These are phyloP conservation scores for Lactarius sanguifluus DNA, from an alignment of 768 basidiomycete species.

Conservation along the genomic window DNA sequence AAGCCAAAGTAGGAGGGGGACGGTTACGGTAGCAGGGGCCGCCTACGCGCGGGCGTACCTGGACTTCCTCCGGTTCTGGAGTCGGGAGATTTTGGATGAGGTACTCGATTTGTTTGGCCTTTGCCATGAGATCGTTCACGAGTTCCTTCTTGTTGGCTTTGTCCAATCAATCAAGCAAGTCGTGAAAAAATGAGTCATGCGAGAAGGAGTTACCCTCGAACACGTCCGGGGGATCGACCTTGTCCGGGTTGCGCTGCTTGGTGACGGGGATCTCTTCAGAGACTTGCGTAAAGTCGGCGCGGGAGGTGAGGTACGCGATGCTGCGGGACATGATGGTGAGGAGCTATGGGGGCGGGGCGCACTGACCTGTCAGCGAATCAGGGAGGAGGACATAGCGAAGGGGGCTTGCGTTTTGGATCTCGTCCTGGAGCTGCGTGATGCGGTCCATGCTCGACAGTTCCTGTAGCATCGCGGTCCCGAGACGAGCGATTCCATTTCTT, in stretches of 20 bases:
- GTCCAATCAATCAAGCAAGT: background rate
- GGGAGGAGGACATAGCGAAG: background rate
- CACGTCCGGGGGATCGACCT: conserved; percentile 67
- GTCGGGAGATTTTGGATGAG: conserved; percentile 78
- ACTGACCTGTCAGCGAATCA: background rate
- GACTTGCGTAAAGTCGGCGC: conserved; percentile 76
- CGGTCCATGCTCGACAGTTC: conserved; percentile 94
- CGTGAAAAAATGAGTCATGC: background rate
- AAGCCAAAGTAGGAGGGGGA: too few relatives aligned
- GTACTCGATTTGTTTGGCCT: conserved; percentile 87
- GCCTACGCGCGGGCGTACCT: conserved; percentile 44
- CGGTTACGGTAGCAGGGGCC: background rate
- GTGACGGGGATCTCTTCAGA: conserved; percentile 81
- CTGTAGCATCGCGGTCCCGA: conserved; percentile 78
- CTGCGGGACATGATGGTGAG: conserved; percentile 86
- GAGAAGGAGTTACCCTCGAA: conserved; percentile 60
- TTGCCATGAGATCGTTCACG: conserved; percentile 76
- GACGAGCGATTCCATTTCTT: conserved; percentile 13
- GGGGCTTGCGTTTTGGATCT: conserved; percentile 73
- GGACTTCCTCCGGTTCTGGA: conserved; percentile 74
- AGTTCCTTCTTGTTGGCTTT: conserved; percentile 83
- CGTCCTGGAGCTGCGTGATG: conserved; percentile 93
- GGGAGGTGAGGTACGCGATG: conserved; percentile 74
- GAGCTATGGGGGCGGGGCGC: conserved; percentile 46
- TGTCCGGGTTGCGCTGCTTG: conserved; percentile 69